Conservation (phyloP, 441 rosid species). For the Gossypium aridum region DNA sequence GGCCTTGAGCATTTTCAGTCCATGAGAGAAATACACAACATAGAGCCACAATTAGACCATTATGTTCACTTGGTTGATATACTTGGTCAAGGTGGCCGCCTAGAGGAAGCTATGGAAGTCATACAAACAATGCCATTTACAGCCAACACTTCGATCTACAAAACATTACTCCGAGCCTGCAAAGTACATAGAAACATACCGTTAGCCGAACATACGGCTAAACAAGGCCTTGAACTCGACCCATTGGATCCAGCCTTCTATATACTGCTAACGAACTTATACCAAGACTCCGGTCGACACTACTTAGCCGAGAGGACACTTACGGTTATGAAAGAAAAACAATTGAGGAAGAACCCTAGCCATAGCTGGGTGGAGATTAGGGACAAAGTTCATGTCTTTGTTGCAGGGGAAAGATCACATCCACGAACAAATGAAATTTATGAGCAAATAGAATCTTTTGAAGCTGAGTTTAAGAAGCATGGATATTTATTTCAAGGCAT, state of each 20-base stretch:
- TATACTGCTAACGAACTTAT: constrained; percentile 41
- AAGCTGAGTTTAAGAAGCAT: constrained; percentile 13
- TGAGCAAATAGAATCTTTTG: constrained; percentile 22
- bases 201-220: constrained; percentile 65
- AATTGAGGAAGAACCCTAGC: constrained; percentile 22
- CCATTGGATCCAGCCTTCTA: constrained; percentile 48
- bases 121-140: constrained; percentile 35
- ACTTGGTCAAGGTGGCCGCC: constrained; percentile 39
- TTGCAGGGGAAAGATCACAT: constrained; percentile 20
- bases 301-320: constrained; percentile 37
- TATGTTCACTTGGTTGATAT: constrained; percentile 37
- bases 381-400: constrained; percentile 26
- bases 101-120: constrained; percentile 37
- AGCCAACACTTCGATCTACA: constrained; percentile 42
- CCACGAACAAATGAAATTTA: constrained; percentile 21
- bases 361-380: constrained; percentile 26
- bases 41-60: constrained; percentile 36
- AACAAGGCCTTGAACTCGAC: constrained; percentile 44
- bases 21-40: constrained; percentile 23
- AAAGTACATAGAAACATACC: constrained; percentile 37
- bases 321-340: constrained; percentile 24
- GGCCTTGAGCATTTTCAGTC: constrained; percentile 40
- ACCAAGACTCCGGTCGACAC: constrained; percentile 27
- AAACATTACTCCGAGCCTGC: constrained; percentile 40
- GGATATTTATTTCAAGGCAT: constrained; percentile 16